Evolutionary conservation across 140 eudicot genomes (phyloP).

Genomic region (Erigeron philadelphicus): DNA sequence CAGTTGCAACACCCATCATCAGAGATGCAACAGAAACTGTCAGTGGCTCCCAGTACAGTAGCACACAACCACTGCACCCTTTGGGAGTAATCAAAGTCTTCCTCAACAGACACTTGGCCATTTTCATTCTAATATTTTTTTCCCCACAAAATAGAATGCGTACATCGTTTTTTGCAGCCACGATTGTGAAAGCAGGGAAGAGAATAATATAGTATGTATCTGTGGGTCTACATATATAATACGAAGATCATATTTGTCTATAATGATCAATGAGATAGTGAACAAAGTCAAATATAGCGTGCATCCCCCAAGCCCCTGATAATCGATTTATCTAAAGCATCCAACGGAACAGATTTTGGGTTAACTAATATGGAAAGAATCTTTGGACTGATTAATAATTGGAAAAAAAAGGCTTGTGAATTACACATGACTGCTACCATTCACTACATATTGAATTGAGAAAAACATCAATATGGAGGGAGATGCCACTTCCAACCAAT

Average conservation of each 20-base stretch:
- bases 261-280: constrained; percentile 14
- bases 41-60: constrained; percentile 49
- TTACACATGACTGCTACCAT: constrained; percentile 24
- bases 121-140: neutral
- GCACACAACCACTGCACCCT: constrained; percentile 58
- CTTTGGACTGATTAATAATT: neutral
- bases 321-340: neutral
- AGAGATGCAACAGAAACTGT: constrained; percentile 46
- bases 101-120: neutral
- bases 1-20: constrained; percentile 55
- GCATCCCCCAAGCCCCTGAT: constrained; percentile 25
- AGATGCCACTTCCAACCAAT: constrained; percentile 4
- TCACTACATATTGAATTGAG: constrained; percentile 7
- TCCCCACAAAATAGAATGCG: constrained; percentile 20
- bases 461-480: constrained; percentile 10
- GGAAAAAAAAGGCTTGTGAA: constrained; percentile 13
- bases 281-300: constrained; percentile 33
- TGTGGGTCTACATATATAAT: neutral
- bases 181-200: constrained; percentile 15
- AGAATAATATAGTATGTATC: constrained; percentile 23
- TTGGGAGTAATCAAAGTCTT: constrained; percentile 42
- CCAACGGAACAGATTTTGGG: neutral
- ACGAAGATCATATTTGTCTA: neutral
- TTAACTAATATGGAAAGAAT: too few species aligned
- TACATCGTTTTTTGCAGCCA: constrained; percentile 30